Conservation (phyloP, 208 protist genomes). For the Angomonas ambiguus region DNA sequence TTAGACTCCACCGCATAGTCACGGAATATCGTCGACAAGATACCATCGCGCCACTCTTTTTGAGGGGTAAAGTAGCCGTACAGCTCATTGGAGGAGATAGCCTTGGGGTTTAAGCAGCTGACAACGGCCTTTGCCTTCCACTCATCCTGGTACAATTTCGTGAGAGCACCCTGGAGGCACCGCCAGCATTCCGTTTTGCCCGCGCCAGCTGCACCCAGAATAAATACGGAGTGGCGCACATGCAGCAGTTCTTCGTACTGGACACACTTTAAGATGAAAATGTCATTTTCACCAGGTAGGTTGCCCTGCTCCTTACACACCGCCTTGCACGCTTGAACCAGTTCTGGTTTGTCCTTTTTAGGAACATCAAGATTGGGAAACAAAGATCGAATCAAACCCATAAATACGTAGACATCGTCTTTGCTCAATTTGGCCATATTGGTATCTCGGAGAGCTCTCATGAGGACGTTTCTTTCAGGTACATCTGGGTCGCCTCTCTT, state of each 20-base stretch:
- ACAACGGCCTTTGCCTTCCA: conserved; percentile 91
- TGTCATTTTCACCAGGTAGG: conserved; percentile 95
- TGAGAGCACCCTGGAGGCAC: conserved; percentile 92
- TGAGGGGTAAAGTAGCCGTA: conserved; percentile 97
- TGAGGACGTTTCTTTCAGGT: conserved; percentile 95
- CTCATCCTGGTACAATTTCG: conserved; percentile 83
- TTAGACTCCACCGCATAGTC: conserved; percentile 94
- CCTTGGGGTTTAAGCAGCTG: conserved; percentile 97
- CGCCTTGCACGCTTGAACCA: conserved; percentile 89
- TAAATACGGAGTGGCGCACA: conserved; percentile 98
- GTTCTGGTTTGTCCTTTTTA: conserved; percentile 91
- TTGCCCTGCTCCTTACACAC: conserved; percentile 89
- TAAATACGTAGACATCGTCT: conserved; percentile 98
- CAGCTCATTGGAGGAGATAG: conserved; percentile 97
- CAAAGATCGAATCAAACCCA: conserved; percentile 95
- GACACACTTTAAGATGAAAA: conserved; percentile 97
- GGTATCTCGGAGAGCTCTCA: conserved; percentile 96
- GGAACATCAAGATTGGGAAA: conserved; percentile 96
- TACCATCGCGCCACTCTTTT: conserved; percentile 97
- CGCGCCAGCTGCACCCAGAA: conserved; percentile 94
- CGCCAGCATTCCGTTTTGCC: conserved; percentile 97
- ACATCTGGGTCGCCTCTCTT: conserved; percentile 94
- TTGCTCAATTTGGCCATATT: conserved; percentile 98
- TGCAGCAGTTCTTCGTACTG: conserved; percentile 98
- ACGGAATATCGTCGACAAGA: conserved; percentile 94